Evolutionary conservation across 169 alveolate species (phyloP), one percentile per base, ranked within the genome.

Genomic region (Cryptosporidium muris): DNA sequence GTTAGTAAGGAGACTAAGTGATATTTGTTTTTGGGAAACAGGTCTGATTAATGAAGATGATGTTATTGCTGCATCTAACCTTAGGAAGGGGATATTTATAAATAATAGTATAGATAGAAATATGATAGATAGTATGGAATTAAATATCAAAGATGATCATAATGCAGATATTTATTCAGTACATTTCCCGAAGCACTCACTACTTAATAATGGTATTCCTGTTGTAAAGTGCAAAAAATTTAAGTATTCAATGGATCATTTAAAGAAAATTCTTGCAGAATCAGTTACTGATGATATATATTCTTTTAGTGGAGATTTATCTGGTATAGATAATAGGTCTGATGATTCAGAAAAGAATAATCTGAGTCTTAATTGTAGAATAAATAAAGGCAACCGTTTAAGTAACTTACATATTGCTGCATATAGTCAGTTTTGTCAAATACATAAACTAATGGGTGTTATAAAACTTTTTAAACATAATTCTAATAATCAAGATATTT

Each of bases 161-260:
- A n/a, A n/a, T 25, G 25, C 0, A 25, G 25, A 25, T 25, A 25
- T 25, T 25, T 25, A 25, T 25, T 25, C 25, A 25, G 25, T 25
- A 25, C 25, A 25, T 25, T 25, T 25, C 25, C 25, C 25, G 25
- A 25, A 25, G 25, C 25, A 25, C 25, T 25, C 25, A 25, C 25
- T 25, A 25, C 25, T 25, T 25, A 25, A 25, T 25, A 25, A 25
- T 25, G 25, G 25, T 25, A 25, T 25, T 25, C 11, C 74, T 58
- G 58, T 60, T 56, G 16, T 74, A 74, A 68, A 74, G 38, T 74
- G 85, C 47, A 56, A 68, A 43, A 68, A 74, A 11, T 58, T 60
- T 62, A 58, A 58, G 14, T 74, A 45, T 45, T 66, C 54, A 37
- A 56, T 63, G 9, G 9, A 6, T 37, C 62, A 37, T 12, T 47